Conservation (phyloP, 2,329 filamentous ascomycete species). For the Alternaria tenuissima region DNA sequence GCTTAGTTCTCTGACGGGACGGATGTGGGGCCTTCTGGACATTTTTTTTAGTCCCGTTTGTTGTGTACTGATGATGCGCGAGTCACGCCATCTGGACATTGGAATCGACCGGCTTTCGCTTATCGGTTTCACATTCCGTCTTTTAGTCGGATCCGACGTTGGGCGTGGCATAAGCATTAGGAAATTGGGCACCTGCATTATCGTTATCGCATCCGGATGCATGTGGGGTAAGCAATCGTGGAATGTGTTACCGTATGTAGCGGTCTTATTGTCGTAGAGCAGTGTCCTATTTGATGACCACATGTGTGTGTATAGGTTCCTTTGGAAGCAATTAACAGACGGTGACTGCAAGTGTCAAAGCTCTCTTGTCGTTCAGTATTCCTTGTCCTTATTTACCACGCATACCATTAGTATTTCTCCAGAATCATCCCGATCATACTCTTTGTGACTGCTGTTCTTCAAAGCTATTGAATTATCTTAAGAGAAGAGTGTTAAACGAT, state of each 20-base stretch:
- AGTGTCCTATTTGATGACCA: background rate
- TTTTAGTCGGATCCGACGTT: slow-evolving; percentile 6
- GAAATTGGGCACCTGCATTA: background rate
- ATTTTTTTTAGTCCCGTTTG: background rate
- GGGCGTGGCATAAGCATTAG: background rate
- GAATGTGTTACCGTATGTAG: background rate
- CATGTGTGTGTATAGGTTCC: background rate
- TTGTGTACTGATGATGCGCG: background rate
- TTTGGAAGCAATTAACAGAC: background rate
- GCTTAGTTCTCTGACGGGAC: background rate
- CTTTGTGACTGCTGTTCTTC: too few species aligned
- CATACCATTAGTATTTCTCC: too few species aligned
- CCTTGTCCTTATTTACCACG: too few species aligned
- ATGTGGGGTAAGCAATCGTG: background rate
- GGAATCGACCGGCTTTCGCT: slow-evolving; percentile 11
- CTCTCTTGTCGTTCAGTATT: background rate
- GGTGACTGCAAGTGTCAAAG: background rate
- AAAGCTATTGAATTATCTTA: too few species aligned
- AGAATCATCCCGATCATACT: fast-evolving
- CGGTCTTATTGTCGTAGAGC: background rate
- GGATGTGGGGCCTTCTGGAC: background rate
- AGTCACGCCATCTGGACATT: slow-evolving; percentile 5
- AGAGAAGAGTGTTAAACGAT: too few species aligned
- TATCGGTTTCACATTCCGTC: slow-evolving; percentile 16
- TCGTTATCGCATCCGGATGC: background rate